A percentile compares a stretch with the other conserved stretches of the same genome.
Conservation (phyloP, 2,329 filamentous ascomycete genomes). For the Triangularia setosa region DNA sequence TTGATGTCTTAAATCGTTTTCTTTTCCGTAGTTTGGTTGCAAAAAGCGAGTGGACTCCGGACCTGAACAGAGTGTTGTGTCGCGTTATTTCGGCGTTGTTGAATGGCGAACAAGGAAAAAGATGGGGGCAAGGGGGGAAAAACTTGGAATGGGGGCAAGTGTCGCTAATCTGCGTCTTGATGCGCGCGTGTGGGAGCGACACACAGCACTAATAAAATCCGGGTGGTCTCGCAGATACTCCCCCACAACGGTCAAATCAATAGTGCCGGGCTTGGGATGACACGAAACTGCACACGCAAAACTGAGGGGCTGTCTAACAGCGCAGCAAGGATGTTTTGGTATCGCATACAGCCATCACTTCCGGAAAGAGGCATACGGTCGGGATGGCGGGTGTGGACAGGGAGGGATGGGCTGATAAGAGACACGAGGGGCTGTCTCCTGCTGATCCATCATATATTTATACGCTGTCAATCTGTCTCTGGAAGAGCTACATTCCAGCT, state of each 20-base stretch:
- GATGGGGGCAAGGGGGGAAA: not conserved
- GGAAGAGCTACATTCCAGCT: not conserved
- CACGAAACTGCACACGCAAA: not conserved
- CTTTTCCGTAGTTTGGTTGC: not conserved
- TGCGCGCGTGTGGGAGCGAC: not conserved
- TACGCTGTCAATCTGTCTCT: not conserved
- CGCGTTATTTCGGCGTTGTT: not conserved
- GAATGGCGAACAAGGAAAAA: not conserved
- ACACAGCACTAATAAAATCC: not conserved
- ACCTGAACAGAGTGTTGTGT: not conserved
- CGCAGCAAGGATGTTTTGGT: not conserved
- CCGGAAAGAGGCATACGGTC: not conserved
- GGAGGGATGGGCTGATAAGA: not conserved
- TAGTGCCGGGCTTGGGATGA: not conserved
- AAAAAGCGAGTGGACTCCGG: not conserved
- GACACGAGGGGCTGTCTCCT: not conserved
- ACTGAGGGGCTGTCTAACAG: not conserved
- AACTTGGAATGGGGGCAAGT: constrained; percentile 11
- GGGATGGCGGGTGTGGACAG: not conserved
- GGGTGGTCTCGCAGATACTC: not conserved
- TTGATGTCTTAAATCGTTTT: not conserved
- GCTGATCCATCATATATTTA: not conserved
- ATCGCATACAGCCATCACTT: constrained; percentile 2
- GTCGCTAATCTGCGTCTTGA: constrained; percentile 1
- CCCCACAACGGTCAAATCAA: not conserved